A percentile compares a stretch with the other conserved stretches of the same genome.
These are phyloP conservation scores for Podaxis sp. DNA, from an alignment of 768 basidiomycete species.

Conservation along the genomic window DNA sequence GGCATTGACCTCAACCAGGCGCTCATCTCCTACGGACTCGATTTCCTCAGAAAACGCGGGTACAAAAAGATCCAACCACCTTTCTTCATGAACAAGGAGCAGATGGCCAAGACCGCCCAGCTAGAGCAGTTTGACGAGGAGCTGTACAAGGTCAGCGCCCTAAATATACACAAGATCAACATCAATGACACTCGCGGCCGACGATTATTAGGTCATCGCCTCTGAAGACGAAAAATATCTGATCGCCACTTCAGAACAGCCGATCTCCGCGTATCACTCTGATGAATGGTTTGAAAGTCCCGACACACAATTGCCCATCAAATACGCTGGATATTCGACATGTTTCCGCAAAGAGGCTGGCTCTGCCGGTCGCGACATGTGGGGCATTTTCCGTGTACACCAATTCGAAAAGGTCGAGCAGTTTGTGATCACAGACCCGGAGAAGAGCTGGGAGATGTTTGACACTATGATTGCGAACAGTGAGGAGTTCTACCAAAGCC, in stretches of 20 bases:
- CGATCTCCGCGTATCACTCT: conserved; percentile 92
- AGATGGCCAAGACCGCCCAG: conserved; percentile 98
- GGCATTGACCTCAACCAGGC: conserved; percentile 98
- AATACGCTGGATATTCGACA: conserved; percentile 87
- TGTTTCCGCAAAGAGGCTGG: conserved; percentile 99
- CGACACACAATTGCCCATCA: conserved; percentile 86
- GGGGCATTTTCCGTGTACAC: conserved; percentile 99
- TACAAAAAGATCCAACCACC: conserved; percentile 97
- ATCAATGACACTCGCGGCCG: neutral
- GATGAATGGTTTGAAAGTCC: conserved; percentile 99
- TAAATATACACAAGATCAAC: neutral
- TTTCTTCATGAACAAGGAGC: conserved; percentile 97
- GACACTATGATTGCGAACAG: conserved; percentile 87
- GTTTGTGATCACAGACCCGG: conserved; percentile 93
- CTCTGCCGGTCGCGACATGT: conserved; percentile 95
- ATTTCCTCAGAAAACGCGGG: conserved; percentile 78
- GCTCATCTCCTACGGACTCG: conserved; percentile 89
- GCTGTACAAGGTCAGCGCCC: conserved; percentile 81
- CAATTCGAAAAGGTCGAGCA: conserved; percentile 99
- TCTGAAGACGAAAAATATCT: conserved; percentile 97
- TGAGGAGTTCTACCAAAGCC: conserved; percentile 95
- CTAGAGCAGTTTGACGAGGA: conserved; percentile 99
- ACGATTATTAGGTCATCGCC: conserved; percentile 64
- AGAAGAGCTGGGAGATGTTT: conserved; percentile 93
- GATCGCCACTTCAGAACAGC: conserved; percentile 98